These are phyloP conservation scores for Cenococcum geophilum DNA, from an alignment of 495 filamentous ascomycete genomes.

Conservation along the genomic window DNA sequence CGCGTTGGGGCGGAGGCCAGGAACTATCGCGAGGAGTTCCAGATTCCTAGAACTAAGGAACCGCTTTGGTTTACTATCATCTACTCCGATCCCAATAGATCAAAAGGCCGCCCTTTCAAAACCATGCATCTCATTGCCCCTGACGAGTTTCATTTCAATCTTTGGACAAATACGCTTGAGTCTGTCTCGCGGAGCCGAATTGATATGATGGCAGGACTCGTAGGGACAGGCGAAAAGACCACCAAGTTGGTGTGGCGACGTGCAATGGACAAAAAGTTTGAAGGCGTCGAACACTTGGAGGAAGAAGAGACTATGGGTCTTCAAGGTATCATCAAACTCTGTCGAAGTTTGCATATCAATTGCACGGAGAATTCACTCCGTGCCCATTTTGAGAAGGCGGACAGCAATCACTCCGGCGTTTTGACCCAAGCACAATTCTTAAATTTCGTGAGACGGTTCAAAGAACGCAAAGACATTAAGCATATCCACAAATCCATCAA, in stretches of 20 bases:
- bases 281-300: constrained; percentile 45
- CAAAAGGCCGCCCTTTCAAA: constrained; percentile 62
- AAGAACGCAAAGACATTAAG: constrained; percentile 73
- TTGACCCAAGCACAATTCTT: constrained; percentile 74
- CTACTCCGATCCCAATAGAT: constrained; percentile 62
- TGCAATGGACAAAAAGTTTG: constrained; percentile 70
- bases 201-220: constrained; percentile 80
- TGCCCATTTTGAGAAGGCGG: constrained; percentile 71
- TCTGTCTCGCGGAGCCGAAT: constrained; percentile 73
- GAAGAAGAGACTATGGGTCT: constrained; percentile 69
- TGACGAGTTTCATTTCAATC: constrained; percentile 56
- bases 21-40: constrained; percentile 82
- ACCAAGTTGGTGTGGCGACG: constrained; percentile 75
- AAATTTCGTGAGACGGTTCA: constrained; percentile 73
- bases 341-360: constrained; percentile 82
- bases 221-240: constrained; percentile 66
- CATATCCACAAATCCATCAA: constrained; percentile 56
- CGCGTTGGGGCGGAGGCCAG: constrained; percentile 76
- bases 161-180: constrained; percentile 79
- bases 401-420: constrained; percentile 52
- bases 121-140: constrained; percentile 79
- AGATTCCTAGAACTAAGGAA: constrained; percentile 56
- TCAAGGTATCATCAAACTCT: constrained; percentile 69
- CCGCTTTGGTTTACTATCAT: constrained; percentile 81
- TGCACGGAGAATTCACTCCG: constrained; percentile 67